Evolutionary conservation across 208 protist genomes (phyloP), one percentile per base, ranked within the genome.

Genomic region (Trypanosoma lewisi): DNA sequence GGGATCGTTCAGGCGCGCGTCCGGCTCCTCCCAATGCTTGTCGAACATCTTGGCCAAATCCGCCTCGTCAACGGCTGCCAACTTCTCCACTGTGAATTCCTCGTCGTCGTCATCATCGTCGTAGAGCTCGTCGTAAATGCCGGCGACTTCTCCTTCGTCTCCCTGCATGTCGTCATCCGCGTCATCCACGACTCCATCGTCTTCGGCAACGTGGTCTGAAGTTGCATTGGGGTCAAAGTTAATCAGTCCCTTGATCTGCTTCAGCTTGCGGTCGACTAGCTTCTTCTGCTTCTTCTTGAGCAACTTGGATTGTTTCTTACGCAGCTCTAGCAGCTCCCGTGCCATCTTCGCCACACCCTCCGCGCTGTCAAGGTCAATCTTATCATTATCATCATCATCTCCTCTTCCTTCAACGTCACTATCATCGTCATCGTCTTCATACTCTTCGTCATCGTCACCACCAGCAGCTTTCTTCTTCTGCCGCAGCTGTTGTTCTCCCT

Each of bases 221-320:
- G 70, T 85, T 44, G 75, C 65, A 62, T 77, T 84, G n/a, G 91
- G 87, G 67, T 97, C 89, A 60, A 89, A 93, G 84, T 96, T 97
- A 67, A 96, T 92, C 11, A 98, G 80, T 6, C 87, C 83, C n/a
- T 93, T 86, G 48, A 95, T 93, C 63, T 96, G 84, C 62, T 96
- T 91, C 41, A 94, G 78, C 77, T 97, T 97, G 31, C 87, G 75
- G 57, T 97, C 91, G 17, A 96, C 90, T 28, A 94, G 52, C 59
- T 95, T 96, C 63, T 96, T 96, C 64, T 96, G 85, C 59, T 88
- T 88, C 69, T 93, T 97, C 76, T 96, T 97, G 23, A 96, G 75
- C 44, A 91, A 75, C 64, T 92, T 93, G 25, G 85, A 84, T 36
- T 92, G 68, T 34, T 87, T 83, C 51, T 92, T 90, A n/a, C 87